A percentile compares a stretch with the other conserved stretches of the same genome.
phyloP scores from a whole-genome alignment of 2,329 filamentous ascomycete species.

The Pseudogymnoascus sp. region DNA sequence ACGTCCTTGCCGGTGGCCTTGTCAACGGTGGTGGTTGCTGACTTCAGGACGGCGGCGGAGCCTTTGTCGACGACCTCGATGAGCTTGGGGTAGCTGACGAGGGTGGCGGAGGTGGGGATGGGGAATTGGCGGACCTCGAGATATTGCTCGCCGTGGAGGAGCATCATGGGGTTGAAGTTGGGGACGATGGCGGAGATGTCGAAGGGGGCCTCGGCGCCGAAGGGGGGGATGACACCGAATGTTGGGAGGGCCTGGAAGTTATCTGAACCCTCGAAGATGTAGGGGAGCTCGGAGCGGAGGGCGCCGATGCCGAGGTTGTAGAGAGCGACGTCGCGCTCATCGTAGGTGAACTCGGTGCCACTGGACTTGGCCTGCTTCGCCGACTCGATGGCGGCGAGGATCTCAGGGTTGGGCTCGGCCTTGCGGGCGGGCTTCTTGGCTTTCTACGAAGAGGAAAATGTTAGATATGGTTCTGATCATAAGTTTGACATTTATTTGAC shows the following conservation, averaged over 20 bases:
- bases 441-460: conserved; percentile 23
- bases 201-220: conserved; percentile 75
- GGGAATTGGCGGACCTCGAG: conserved; percentile 90
- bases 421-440: conserved; percentile 12
- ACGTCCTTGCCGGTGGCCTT: conserved; percentile 79
- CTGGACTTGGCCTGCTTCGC: conserved; percentile 64
- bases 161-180: conserved; percentile 98
- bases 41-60: conserved; percentile 74
- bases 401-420: conserved; percentile 44
- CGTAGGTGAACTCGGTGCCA: conserved; percentile 72
- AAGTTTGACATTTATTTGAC: conserved; percentile 9
- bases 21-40: conserved; percentile 73
- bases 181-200: conserved; percentile 75
- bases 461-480: conserved; percentile 7
- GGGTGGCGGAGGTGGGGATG: conserved; percentile 73
- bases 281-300: conserved; percentile 77
- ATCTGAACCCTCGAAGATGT: conserved; percentile 84
- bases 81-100: conserved; percentile 69
- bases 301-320: conserved; percentile 95
- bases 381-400: conserved; percentile 66
- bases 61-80: conserved; percentile 97
- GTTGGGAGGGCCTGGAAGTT: conserved; percentile 91
- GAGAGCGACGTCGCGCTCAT: conserved; percentile 81
- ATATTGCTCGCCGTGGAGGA: conserved; percentile 97
- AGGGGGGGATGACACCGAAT: conserved; percentile 94